Conservation (phyloP, 2,329 filamentous ascomycete genomes). For the Sclerotiophoma versabilis region DNA sequence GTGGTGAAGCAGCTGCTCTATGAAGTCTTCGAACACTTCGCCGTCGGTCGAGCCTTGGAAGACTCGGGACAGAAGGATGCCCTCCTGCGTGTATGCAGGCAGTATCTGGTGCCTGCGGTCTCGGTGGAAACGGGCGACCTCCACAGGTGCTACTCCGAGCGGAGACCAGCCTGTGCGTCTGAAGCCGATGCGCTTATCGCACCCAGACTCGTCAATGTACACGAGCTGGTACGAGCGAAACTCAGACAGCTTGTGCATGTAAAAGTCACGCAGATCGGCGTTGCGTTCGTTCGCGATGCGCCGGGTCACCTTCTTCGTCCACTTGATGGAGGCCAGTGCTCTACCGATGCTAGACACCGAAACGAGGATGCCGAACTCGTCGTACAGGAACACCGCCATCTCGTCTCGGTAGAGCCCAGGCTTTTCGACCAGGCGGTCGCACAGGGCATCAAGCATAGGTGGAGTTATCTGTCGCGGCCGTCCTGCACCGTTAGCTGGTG, state of each 20-base stretch:
- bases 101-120: too few relatives aligned
- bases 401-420: constrained; percentile 38
- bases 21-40: constrained; percentile 19
- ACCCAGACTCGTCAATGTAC: too few relatives aligned
- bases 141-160: too few relatives aligned
- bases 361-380: constrained; percentile 33
- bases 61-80: constrained; percentile 8
- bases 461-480: neutral
- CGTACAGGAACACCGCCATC: constrained; percentile 36
- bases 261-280: too few relatives aligned
- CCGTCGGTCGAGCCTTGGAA: constrained; percentile 18
- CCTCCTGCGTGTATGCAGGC: constrained; percentile 12
- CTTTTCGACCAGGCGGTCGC: constrained; percentile 37
- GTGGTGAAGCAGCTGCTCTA: constrained; percentile 18
- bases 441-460: constrained; percentile 37
- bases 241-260: too few relatives aligned
- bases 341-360: constrained; percentile 30
- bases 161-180: too few relatives aligned
- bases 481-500: neutral
- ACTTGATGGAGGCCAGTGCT: too few relatives aligned
- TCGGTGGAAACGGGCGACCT: too few relatives aligned
- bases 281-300: too few relatives aligned
- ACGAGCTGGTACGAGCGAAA: too few relatives aligned
- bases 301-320: too few relatives aligned
- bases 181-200: too few relatives aligned